These are phyloP conservation scores for Echeveria elegans DNA, from an alignment of 164 flowering plant genomes.

Conservation along the genomic window DNA sequence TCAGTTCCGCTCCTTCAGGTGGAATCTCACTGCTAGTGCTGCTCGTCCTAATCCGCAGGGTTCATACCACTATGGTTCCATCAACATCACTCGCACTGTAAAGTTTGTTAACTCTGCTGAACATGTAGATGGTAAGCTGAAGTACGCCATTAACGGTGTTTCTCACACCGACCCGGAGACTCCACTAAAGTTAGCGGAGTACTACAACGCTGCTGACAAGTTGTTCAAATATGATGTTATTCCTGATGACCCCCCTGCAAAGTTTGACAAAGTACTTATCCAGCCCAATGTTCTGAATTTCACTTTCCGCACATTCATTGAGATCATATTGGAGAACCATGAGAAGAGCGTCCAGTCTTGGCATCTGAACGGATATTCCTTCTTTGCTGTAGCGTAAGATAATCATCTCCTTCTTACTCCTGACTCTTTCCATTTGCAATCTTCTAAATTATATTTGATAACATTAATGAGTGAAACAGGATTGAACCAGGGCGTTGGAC, in stretches of 20 bases:
- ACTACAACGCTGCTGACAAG: not conserved
- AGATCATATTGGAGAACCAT: not conserved
- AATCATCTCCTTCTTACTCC: not conserved
- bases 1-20: conserved; percentile 50
- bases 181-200: not conserved
- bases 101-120: conserved; percentile 29
- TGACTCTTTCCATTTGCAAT: not conserved
- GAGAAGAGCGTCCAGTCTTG: not conserved
- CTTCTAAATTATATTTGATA: not conserved
- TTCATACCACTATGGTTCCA: conserved; percentile 55
- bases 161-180: not conserved
- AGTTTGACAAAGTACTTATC: not conserved
- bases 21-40: conserved; percentile 62
- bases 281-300: not conserved
- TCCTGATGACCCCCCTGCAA: not conserved
- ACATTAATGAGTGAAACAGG: conserved; percentile 11
- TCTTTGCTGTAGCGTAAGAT: not conserved
- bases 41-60: conserved; percentile 72
- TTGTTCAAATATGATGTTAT: not conserved
- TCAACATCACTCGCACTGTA: conserved; percentile 53
- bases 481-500: conserved; percentile 46
- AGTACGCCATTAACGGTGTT: conserved; percentile 16
- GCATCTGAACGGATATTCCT: not conserved
- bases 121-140: conserved; percentile 30
- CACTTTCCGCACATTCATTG: not conserved